Conservation (phyloP, 345 rosid species). For the Populus simonii region DNA sequence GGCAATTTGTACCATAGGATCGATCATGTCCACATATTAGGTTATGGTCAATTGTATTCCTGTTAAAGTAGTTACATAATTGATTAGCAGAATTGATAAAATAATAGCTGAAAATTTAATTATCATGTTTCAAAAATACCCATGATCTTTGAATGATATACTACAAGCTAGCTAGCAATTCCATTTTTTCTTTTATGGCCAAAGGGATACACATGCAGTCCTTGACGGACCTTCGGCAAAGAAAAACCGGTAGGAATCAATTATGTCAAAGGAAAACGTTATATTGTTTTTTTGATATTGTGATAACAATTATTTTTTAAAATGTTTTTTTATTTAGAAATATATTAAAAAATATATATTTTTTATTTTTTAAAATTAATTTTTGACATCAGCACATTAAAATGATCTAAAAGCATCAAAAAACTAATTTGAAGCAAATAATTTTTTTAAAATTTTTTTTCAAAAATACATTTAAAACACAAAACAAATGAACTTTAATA, state of each 20-base stretch:
- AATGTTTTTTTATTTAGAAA: no score
- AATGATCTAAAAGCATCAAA: no score
- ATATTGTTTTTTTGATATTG: no score
- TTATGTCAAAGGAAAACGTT: not conserved
- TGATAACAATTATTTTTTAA: no score
- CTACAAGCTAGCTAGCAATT: not conserved
- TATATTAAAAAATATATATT: no score
- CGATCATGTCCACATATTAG: no score
- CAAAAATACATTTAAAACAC: no score
- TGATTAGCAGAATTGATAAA: constrained; percentile 6
- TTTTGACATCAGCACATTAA: no score
- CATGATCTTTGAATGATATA: not conserved
- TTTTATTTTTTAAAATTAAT: no score
- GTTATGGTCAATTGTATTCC: not conserved
- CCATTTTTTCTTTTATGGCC: constrained; percentile 23
- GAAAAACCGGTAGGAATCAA: constrained; percentile 10
- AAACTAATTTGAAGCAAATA: no score
- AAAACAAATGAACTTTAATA: no score
- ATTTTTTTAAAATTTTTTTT: no score
- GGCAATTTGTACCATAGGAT: constrained; percentile 23
- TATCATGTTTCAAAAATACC: constrained; percentile 24
- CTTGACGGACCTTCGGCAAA: not conserved
- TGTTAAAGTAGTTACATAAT: constrained; percentile 38
- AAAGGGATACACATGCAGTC: not conserved
- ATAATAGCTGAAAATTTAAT: not conserved